Percentiles rank a stretch among this genome's conserved stretches.
phyloP scores from a whole-genome alignment of 2,329 filamentous ascomycete species.

The Cadophora sp. region DNA sequence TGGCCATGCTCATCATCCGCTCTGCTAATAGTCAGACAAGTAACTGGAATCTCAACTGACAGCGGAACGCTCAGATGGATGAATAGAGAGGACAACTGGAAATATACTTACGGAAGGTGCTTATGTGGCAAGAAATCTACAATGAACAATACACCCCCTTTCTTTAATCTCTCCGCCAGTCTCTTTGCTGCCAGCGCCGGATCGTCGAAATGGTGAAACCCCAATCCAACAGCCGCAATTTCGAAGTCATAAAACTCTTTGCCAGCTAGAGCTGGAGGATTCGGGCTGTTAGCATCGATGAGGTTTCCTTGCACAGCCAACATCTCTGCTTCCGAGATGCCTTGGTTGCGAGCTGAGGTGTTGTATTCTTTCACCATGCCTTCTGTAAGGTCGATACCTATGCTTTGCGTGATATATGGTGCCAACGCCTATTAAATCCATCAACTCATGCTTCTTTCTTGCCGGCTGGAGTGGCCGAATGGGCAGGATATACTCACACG shows the following conservation, averaged over 20 bases:
- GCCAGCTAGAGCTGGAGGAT: constrained; percentile 59
- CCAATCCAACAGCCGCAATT: constrained; percentile 65
- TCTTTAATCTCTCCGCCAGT: constrained; percentile 66
- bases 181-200: constrained; percentile 63
- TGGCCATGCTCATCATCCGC: constrained; percentile 17
- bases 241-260: constrained; percentile 73
- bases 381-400: constrained; percentile 74
- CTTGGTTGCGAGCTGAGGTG: constrained; percentile 60
- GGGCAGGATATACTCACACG: constrained; percentile 50
- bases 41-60: background rate
- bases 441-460: constrained; percentile 10
- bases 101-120: constrained; percentile 19
- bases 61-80: background rate
- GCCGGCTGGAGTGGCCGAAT: background rate
- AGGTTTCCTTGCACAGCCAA: constrained; percentile 65
- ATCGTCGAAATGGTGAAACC: constrained; percentile 73
- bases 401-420: constrained; percentile 65
- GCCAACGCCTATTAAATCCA: constrained; percentile 56
- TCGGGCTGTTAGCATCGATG: constrained; percentile 51
- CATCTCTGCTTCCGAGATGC: constrained; percentile 59
- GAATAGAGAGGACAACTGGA: background rate
- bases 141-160: constrained; percentile 71
- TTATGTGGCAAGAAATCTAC: constrained; percentile 69
- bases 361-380: constrained; percentile 77
- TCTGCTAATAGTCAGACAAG: background rate